Evolutionary conservation across 2,329 filamentous ascomycete genomes (phyloP).

Genomic region (Amauroascus niger): DNA sequence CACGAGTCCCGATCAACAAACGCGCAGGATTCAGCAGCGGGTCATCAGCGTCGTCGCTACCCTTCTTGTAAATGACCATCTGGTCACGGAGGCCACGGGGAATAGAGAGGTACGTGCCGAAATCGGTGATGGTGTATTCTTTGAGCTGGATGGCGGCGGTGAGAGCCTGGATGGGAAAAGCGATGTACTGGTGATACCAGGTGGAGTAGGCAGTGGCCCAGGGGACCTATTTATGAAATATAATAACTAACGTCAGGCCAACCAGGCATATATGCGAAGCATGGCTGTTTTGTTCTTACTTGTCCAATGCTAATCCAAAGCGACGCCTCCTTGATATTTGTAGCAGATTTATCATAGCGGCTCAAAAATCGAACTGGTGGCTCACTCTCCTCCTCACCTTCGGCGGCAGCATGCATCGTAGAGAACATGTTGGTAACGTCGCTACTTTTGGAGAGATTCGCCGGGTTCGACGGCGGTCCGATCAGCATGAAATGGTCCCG

Average conservation of each 20-base stretch:
- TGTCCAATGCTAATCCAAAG: conserved; percentile 42
- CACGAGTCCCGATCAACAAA: conserved; percentile 32
- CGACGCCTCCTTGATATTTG: conserved; percentile 41
- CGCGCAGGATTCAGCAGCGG: conserved; percentile 39
- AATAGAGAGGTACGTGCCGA: conserved; percentile 39
- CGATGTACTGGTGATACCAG: conserved; percentile 42
- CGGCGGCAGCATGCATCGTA: conserved; percentile 28
- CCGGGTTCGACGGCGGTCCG: conserved; percentile 31
- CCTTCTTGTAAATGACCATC: conserved; percentile 25
- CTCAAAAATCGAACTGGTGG: conserved; percentile 36
- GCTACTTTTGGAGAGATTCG: conserved; percentile 24
- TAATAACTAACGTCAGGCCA: background rate
- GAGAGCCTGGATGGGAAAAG: conserved; percentile 40
- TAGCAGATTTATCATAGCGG: conserved; percentile 43
- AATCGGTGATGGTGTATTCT: conserved; percentile 43
- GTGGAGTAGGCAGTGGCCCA: conserved; percentile 39
- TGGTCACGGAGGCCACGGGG: conserved; percentile 26
- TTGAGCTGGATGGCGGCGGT: conserved; percentile 34
- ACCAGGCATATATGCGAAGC: background rate
- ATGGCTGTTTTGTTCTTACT: conserved; percentile 13
- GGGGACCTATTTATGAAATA: conserved; percentile 26
- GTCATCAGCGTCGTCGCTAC: conserved; percentile 32
- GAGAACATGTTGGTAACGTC: conserved; percentile 31
- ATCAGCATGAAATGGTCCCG: conserved; percentile 42
- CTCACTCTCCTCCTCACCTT: conserved; percentile 24